A percentile compares a stretch with the other conserved stretches of the same genome.
phyloP scores from a whole-genome alignment of 129 eudicot genomes.

The Ambrosia artemisiifolia region DNA sequence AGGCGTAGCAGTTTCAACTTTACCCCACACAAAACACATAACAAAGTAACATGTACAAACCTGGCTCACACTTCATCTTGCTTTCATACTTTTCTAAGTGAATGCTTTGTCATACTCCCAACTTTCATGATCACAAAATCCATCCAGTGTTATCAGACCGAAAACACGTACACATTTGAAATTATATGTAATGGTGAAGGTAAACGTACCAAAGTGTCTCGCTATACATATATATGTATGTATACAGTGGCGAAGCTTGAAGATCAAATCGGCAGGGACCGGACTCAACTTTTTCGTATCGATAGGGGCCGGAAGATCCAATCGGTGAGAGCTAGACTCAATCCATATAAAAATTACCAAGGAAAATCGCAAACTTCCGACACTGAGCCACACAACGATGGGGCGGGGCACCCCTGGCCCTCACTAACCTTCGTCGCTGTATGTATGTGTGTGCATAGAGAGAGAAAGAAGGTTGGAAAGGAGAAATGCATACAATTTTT shows the following conservation, averaged over 20 bases:
- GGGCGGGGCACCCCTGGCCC: too few species aligned
- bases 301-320: too few species aligned
- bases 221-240: too few species aligned
- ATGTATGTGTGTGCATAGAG: neutral
- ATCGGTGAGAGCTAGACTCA: too few species aligned
- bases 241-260: too few species aligned
- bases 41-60: constrained; percentile 23
- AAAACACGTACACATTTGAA: neutral
- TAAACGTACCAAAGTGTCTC: too few species aligned
- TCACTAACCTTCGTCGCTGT: too few species aligned
- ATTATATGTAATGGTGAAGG: neutral
- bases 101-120: neutral
- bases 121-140: neutral
- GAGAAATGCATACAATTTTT: constrained; percentile 4
- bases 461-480: neutral
- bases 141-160: neutral
- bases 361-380: too few species aligned
- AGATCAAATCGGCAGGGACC: too few species aligned
- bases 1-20: constrained; percentile 31
- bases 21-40: constrained; percentile 21
- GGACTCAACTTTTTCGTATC: too few species aligned
- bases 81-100: neutral
- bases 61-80: constrained; percentile 8
- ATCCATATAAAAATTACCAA: too few species aligned
- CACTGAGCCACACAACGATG: too few species aligned